A percentile compares a stretch with the other conserved stretches of the same genome.
Conservation (phyloP, 2,329 filamentous ascomycete species). For the Ascochyta viciae-villosae region DNA sequence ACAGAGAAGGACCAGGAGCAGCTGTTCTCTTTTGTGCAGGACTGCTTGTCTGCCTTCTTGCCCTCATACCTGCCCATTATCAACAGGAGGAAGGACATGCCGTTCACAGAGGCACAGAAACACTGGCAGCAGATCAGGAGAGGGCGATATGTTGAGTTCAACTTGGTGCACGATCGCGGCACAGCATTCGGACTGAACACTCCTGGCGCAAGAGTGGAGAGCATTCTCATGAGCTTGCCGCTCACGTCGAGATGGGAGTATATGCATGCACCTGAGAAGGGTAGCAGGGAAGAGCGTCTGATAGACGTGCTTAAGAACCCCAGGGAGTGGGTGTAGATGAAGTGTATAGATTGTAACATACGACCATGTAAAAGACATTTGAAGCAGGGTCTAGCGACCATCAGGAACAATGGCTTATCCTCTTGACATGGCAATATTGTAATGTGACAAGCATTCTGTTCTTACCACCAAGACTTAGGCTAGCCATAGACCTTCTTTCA, state of each 20-base stretch:
- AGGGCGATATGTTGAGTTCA: constrained; percentile 98
- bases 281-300: constrained; percentile 78
- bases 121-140: constrained; percentile 94
- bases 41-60: constrained; percentile 84
- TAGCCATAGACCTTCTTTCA: no score
- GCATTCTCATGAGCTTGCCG: constrained; percentile 96
- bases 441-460: no score
- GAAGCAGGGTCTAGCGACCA: neutral
- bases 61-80: constrained; percentile 92
- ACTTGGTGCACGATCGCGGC: constrained; percentile 93
- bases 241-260: constrained; percentile 94
- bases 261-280: constrained; percentile 84
- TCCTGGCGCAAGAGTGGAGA: constrained; percentile 89
- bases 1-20: constrained; percentile 86
- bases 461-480: no score
- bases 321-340: constrained; percentile 61
- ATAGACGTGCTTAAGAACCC: constrained; percentile 73
- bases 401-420: neutral
- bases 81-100: constrained; percentile 87
- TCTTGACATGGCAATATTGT: no score
- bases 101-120: constrained; percentile 84
- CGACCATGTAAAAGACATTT: neutral
- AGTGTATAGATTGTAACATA: constrained; percentile 5
- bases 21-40: constrained; percentile 86
- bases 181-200: constrained; percentile 95